Base-by-base conservation (phyloP, 306 rosid species). In the Sicyos baderoa region DNA sequence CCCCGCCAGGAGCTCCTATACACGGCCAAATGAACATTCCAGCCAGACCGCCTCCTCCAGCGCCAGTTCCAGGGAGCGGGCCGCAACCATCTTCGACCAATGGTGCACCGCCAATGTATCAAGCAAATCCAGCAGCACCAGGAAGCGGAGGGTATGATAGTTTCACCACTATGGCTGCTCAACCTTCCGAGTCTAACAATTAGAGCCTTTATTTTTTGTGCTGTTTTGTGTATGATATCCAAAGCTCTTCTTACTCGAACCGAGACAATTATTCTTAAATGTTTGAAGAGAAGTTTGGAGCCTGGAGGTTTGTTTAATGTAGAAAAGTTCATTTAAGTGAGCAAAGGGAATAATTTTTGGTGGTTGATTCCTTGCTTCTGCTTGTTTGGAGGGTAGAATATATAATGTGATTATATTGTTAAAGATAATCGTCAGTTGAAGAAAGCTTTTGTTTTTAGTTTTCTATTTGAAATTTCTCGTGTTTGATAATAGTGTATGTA, bases 1-100 rank as follows among this genome's bases (percentile, higher is more conserved):
- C 79, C 62, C 88, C 84, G 12, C 88, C 88, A 5, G 86, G 88
- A 19, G 82, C 82, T 59, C 84, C 84, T 19, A 29, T 74, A 9
- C 79, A 84, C 12, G 85, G 83, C 70, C 85, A 80, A 68, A 10
- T 79, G 69, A 81, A 75, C 53, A 14, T 74, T 8, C 83, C 76
- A 49, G 22, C 77, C 71, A 79, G 88, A 78, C 83, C 76, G 1
- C 79, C 79, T 52, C 72, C 76, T 54, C 81, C 85, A 27, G 71
- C 82, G 0, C 54, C 83, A 54, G 25, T 65, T 74, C 79, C 86
- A n/a, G 85, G 88, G 52, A 76, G 85, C 40, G 12, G 72, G 17
- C 65, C 73, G 10, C 37, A 48, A 37, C 78, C 82, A 9, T 62
- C 75, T 54, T 71, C 83, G 56, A 67, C 79, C 40, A 79, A 68